Evolutionary conservation across 192 early-diverging fungal genomes (phyloP), one percentile per base, ranked within the genome.

Genomic region (Backusella australiensis): DNA sequence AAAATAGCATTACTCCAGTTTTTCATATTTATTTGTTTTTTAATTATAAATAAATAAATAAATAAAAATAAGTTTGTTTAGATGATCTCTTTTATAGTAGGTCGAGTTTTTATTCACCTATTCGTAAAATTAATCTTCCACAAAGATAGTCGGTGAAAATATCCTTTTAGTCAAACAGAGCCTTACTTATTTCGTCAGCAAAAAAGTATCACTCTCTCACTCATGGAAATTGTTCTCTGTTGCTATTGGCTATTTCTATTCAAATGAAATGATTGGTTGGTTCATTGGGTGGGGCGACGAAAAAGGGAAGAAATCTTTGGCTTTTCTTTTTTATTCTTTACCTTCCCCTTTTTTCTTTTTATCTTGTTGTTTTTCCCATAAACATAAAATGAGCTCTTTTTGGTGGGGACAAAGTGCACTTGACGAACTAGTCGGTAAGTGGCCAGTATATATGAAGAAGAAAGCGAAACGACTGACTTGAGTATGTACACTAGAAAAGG

Each of bases 401-500:
- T 67, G 67, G 67, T 67, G 67, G 67, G 67, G 67, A 36, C 67
- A 67, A 67, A 67, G 67, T 35, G 67, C 67, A 35, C 35, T 67
- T 32, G 67, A 67, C 34, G 67, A 67, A 35, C 35, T 67, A 19
- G 32, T 67, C 35, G 67, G 67, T 35, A 66, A 66, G 46, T 49
- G n/a, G 17, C 15, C 6, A n/a, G 46, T 21, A 32, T 66, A 66
- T 34, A 66, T 66, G 34, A 34, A 66, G 8, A 3, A 66, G 19
- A 15, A 34, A 34, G 19, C 1, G 34, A 11, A 23, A 32, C 67
- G 19, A 36, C 17, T 15, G 7, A 67, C 34, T 67, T 67, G 14
- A 34, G 35, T 36, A 4, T 67, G 8, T 36, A 17, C 19, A 29
- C 15, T 67, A 92, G 93, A 92, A 67, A 91, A 88, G 44, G 94